These are phyloP conservation scores for Pichia phayaonensis DNA, from an alignment of 805 yeast genomes.

Conservation along the genomic window DNA sequence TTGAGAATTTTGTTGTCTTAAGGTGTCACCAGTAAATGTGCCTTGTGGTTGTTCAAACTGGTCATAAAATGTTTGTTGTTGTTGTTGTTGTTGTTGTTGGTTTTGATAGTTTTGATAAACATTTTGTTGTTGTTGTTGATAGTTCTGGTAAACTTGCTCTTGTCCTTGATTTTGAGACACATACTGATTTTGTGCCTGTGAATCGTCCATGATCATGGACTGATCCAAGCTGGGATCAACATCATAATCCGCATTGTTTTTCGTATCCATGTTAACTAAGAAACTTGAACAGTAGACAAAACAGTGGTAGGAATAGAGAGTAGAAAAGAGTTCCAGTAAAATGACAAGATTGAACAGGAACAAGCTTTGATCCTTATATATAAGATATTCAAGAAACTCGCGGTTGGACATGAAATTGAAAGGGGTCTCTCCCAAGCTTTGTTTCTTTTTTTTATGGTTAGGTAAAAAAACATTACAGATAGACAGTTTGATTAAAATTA, in stretches of 20 bases:
- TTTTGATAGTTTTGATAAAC: slow-evolving; percentile 24
- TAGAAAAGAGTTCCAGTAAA: too few relatives aligned
- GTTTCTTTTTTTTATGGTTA: neutral
- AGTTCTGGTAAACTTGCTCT: neutral
- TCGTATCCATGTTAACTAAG: neutral
- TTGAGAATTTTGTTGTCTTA: slow-evolving; percentile 18
- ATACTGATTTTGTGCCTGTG: neutral
- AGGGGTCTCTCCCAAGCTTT: too few relatives aligned
- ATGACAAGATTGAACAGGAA: too few relatives aligned
- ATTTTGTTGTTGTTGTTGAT: slow-evolving; percentile 14
- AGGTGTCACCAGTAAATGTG: slow-evolving; percentile 14
- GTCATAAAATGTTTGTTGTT: slow-evolving; percentile 6
- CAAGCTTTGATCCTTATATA: too few relatives aligned
- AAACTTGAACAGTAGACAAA: neutral
- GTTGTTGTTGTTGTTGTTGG: slow-evolving; percentile 26
- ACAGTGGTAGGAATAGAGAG: too few relatives aligned
- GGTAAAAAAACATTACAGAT: neutral
- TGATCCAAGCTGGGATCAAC: neutral
- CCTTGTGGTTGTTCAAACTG: slow-evolving; percentile 14
- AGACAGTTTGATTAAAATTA: neutral
- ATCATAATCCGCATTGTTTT: neutral
- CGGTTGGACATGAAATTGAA: neutral
- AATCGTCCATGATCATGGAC: neutral
- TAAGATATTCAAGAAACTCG: too few relatives aligned
- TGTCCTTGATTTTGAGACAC: neutral